Percentiles rank a stretch among this genome's conserved stretches.
Conservation (phyloP, 2,329 filamentous ascomycete genomes). For the Colletotrichum lini region DNA sequence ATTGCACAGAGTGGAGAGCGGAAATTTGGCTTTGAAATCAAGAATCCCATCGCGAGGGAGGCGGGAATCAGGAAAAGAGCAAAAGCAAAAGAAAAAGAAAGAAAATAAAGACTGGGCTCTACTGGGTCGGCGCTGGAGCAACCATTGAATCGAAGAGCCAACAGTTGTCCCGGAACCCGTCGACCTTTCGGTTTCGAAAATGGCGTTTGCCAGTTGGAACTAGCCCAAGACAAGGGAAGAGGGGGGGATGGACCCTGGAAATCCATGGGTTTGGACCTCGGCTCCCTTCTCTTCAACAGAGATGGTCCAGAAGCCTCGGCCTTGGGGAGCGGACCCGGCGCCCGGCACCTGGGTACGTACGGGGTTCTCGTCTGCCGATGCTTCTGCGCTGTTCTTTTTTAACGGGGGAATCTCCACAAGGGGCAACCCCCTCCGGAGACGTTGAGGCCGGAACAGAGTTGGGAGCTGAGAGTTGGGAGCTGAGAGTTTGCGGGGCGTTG, state of each 20-base stretch:
- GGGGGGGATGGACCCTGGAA: neutral
- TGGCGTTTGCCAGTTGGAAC: neutral
- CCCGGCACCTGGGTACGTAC: conserved; percentile 11
- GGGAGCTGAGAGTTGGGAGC: no score
- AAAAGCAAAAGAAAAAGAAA: neutral
- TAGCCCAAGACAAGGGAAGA: neutral
- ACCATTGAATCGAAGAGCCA: conserved; percentile 27
- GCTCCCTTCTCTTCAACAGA: neutral
- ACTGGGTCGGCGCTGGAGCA: conserved; percentile 18
- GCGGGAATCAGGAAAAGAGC: neutral
- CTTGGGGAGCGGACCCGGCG: conserved; percentile 18
- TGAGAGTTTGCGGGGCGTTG: neutral
- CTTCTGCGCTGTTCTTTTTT: conserved; percentile 5
- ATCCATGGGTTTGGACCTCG: conserved; percentile 20
- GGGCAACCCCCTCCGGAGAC: conserved; percentile 19
- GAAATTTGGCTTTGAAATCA: conserved; percentile 42
- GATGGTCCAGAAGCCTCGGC: conserved; percentile 34
- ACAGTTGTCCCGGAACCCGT: conserved; percentile 35
- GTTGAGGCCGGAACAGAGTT: neutral
- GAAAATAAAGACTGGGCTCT: neutral
- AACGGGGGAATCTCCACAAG: conserved; percentile 5
- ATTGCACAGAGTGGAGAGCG: conserved; percentile 14
- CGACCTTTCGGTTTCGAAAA: neutral
- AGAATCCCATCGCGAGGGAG: conserved; percentile 5
- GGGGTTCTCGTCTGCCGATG: conserved; percentile 1